Evolutionary conservation across 176 grass and related monocot genomes (phyloP).

Genomic region (Carex parvula): DNA sequence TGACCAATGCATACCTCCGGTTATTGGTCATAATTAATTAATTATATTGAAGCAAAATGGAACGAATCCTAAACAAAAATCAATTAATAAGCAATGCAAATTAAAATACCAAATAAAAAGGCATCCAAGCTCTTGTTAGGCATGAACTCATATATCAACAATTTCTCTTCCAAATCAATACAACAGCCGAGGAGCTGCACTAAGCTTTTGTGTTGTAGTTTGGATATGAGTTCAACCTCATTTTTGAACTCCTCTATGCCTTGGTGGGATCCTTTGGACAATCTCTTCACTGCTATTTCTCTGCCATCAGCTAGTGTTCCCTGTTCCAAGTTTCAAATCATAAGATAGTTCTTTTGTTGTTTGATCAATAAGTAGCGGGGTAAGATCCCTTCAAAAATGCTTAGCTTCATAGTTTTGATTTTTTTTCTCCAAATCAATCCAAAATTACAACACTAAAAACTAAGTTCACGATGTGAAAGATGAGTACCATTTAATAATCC

Average conservation of each 20-base stretch:
- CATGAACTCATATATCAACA: conserved; percentile 26
- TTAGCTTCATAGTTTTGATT: background rate
- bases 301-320: conserved; percentile 29
- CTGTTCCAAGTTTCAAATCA: conserved; percentile 9
- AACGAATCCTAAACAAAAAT: background rate
- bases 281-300: conserved; percentile 52
- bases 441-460: background rate
- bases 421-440: background rate
- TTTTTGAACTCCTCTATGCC: conserved; percentile 35
- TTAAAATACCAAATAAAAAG: background rate
- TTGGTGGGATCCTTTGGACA: conserved; percentile 39
- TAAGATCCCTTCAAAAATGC: background rate
- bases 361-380: background rate
- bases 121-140: conserved; percentile 9
- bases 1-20: background rate
- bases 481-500: background rate
- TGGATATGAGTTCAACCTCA: conserved; percentile 10
- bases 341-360: background rate
- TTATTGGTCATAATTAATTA: background rate
- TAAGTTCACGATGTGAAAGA: background rate
- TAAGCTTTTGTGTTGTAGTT: conserved; percentile 9
- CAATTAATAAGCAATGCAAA: background rate
- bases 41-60: background rate
- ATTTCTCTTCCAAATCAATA: conserved; percentile 39
- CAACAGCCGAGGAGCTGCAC: conserved; percentile 39